phyloP scores from a whole-genome alignment of 495 filamentous ascomycete species.

The Platismatia glauca region DNA sequence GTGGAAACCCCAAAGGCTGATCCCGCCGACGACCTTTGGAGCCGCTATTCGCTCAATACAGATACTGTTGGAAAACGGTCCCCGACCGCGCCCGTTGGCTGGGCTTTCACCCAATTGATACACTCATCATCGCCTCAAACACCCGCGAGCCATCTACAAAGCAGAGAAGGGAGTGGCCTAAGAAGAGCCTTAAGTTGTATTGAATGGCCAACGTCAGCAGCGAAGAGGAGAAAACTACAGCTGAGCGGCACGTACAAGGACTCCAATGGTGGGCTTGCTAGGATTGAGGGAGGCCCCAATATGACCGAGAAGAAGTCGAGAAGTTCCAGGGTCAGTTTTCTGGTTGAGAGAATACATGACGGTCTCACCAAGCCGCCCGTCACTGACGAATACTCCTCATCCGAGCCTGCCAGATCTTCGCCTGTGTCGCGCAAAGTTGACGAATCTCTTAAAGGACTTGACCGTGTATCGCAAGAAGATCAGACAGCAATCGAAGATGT shows the following conservation, averaged over 20 bases:
- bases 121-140: slow-evolving; percentile 62
- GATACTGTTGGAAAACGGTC: slow-evolving; percentile 25
- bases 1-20: slow-evolving; percentile 72
- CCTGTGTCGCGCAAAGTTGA: slow-evolving; percentile 39
- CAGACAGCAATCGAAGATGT: slow-evolving; percentile 16
- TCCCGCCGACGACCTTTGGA: slow-evolving; percentile 80
- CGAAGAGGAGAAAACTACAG: slow-evolving; percentile 43
- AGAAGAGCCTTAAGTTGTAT: slow-evolving; percentile 64
- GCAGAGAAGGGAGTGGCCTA: slow-evolving; percentile 42
- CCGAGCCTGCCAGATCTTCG: slow-evolving; percentile 44
- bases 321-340: slow-evolving; percentile 49
- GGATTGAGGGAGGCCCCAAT: slow-evolving; percentile 46
- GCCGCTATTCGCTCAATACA: slow-evolving; percentile 43
- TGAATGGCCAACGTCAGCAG: slow-evolving; percentile 46
- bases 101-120: slow-evolving; percentile 51
- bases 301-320: slow-evolving; percentile 41
- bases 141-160: slow-evolving; percentile 33
- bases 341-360: slow-evolving; percentile 61
- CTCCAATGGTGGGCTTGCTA: slow-evolving; percentile 26
- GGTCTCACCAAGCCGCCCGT: slow-evolving; percentile 38
- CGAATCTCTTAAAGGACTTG: background rate
- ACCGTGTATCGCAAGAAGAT: background rate
- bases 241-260: slow-evolving; percentile 29
- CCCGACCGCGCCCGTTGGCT: slow-evolving; percentile 25
- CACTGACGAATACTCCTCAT: slow-evolving; percentile 20